Conservation (phyloP, 805 yeast genomes). For the Cyberlindnera samutprakarnensis region DNA sequence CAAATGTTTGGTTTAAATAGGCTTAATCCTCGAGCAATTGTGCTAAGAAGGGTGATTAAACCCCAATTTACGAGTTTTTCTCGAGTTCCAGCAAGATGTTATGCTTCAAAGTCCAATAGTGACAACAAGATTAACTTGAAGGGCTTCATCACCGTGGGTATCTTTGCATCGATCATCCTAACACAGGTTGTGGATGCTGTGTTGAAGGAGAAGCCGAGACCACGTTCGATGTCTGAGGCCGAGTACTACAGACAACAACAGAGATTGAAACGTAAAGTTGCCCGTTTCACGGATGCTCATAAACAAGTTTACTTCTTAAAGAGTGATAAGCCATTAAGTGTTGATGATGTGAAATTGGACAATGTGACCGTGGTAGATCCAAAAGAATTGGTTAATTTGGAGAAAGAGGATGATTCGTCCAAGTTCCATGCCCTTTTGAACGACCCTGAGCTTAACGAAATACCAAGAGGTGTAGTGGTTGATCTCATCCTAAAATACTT, state of each 20-base stretch:
- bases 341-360: conserved; percentile 3
- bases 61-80: neutral
- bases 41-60: neutral
- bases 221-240: conserved; percentile 25
- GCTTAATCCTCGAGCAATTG: too few species aligned
- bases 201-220: conserved; percentile 26
- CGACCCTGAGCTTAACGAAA: conserved; percentile 19
- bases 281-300: conserved; percentile 33
- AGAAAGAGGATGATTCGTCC: conserved; percentile 35
- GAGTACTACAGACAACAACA: conserved; percentile 38
- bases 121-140: conserved; percentile 30
- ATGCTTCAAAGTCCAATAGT: conserved; percentile 7
- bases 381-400: conserved; percentile 36
- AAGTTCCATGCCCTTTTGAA: conserved; percentile 47
- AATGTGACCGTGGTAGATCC: conserved; percentile 41
- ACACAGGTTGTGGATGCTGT: conserved; percentile 31
- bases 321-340: conserved; percentile 5
- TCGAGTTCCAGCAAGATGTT: conserved; percentile 3
- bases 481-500: conserved; percentile 26
- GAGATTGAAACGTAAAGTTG: conserved; percentile 43
- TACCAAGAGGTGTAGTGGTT: conserved; percentile 30
- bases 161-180: conserved; percentile 37
- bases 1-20: too few species aligned
- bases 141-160: conserved; percentile 34
- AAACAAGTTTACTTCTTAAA: conserved; percentile 36